These are phyloP conservation scores for Beverwykella pulmonaria DNA, from an alignment of 495 filamentous ascomycete species.

Conservation along the genomic window DNA sequence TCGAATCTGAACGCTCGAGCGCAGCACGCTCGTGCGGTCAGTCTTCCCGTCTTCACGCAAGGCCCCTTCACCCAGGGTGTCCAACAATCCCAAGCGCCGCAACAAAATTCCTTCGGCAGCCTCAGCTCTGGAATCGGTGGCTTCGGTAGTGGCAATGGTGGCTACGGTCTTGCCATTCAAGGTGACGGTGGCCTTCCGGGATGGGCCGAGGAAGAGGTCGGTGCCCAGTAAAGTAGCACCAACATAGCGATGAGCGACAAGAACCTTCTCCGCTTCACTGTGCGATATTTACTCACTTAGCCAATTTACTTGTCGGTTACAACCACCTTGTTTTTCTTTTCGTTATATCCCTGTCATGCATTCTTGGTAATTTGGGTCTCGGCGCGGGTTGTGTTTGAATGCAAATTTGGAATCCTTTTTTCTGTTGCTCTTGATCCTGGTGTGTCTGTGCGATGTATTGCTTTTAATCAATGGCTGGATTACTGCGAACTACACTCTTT, in stretches of 20 bases:
- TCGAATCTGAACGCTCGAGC: constrained; percentile 64
- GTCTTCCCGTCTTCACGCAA: constrained; percentile 73
- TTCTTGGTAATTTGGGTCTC: constrained; percentile 11
- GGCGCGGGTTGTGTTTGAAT: not conserved
- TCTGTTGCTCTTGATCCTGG: not conserved
- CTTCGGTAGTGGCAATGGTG: constrained; percentile 55
- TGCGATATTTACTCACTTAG: constrained; percentile 30
- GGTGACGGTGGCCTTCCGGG: constrained; percentile 65
- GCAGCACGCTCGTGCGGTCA: constrained; percentile 82
- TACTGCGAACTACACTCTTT: constrained; percentile 10
- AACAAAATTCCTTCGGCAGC: constrained; percentile 60
- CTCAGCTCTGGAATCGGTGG: constrained; percentile 61
- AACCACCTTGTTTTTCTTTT: not conserved
- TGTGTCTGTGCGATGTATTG: not conserved
- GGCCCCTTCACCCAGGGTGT: constrained; percentile 58
- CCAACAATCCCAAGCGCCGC: constrained; percentile 41
- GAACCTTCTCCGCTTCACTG: constrained; percentile 22
- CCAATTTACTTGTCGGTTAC: constrained; percentile 10
- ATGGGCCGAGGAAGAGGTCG: constrained; percentile 50
- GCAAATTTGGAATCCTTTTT: not conserved
- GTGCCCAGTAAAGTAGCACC: constrained; percentile 30
- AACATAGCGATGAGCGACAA: not conserved
- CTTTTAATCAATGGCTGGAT: not conserved
- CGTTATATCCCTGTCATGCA: constrained; percentile 19
- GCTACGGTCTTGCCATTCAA: constrained; percentile 65